Percentiles rank a stretch among this genome's conserved stretches.
phyloP scores from a whole-genome alignment of 306 rosid genomes.

The Castanopsis chinensis region DNA sequence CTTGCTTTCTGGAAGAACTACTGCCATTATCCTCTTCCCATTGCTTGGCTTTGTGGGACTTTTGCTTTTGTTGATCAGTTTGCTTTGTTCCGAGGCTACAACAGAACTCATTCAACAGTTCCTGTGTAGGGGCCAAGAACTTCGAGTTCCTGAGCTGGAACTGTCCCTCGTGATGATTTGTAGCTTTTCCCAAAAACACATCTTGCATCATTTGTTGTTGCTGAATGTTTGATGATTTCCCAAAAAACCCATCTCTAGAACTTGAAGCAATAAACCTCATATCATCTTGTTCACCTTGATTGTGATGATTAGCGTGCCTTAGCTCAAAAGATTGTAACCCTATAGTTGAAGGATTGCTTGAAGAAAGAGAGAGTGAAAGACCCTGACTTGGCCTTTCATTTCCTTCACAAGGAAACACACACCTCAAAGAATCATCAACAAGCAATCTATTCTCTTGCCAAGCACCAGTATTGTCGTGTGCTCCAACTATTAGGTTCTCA shows the following conservation, averaged over 20 bases:
- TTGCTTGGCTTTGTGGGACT: constrained; percentile 42
- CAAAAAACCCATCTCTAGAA: constrained; percentile 40
- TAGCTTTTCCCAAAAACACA: constrained; percentile 28
- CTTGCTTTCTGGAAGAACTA: constrained; percentile 49
- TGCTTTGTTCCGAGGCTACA: constrained; percentile 69
- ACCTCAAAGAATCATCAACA: constrained; percentile 69
- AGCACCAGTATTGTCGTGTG: constrained; percentile 23
- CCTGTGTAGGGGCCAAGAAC: constrained; percentile 65
- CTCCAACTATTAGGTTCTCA: constrained; percentile 44
- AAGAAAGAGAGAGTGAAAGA: constrained; percentile 80
- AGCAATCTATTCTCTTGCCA: constrained; percentile 57
- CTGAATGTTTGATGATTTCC: constrained; percentile 18
- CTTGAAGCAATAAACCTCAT: constrained; percentile 19
- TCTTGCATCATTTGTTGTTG: constrained; percentile 36
- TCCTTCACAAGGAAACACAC: constrained; percentile 76
- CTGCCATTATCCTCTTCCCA: constrained; percentile 44
- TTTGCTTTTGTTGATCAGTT: constrained; percentile 35
- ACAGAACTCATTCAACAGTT: constrained; percentile 82
- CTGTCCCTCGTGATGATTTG: constrained; percentile 32
- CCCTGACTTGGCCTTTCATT: constrained; percentile 92
- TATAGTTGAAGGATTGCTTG: constrained; percentile 62
- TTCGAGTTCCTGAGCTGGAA: constrained; percentile 58
- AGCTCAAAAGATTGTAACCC: constrained; percentile 77
- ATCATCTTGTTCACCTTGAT: constrained; percentile 15
- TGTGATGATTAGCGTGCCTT: constrained; percentile 39